Percentiles rank a stretch among this genome's conserved stretches.
These are phyloP conservation scores for Coemansia sp. DNA, from an alignment of 192 early-diverging fungal species.

Conservation along the genomic window DNA sequence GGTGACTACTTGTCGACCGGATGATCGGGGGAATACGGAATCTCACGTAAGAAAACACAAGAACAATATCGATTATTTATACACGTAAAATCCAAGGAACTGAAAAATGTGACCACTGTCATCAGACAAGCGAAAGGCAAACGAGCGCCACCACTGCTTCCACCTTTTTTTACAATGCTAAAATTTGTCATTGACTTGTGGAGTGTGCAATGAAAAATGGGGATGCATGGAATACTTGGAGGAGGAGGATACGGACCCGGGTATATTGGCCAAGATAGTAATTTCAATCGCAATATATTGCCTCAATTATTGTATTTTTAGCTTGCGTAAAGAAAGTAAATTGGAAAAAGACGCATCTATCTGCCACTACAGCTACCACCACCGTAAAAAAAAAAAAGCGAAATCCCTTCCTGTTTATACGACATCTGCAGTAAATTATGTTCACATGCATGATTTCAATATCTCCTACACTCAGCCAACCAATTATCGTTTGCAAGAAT, in stretches of 20 bases:
- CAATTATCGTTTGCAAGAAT: neutral
- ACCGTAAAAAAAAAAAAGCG: neutral
- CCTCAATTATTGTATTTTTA: conserved; percentile 9
- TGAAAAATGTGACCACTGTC: neutral
- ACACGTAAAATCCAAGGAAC: neutral
- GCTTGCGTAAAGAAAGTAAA: neutral
- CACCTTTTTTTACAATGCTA: neutral
- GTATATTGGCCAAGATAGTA: neutral
- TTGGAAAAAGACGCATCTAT: conserved; percentile 5
- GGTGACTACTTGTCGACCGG: neutral
- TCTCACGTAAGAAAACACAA: neutral
- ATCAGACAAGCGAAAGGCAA: conserved; percentile 1
- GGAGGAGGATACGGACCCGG: neutral
- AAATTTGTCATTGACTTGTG: conserved; percentile 4
- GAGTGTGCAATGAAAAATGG: neutral
- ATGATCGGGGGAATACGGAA: neutral
- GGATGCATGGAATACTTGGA: neutral
- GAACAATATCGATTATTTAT: neutral
- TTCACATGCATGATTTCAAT: conserved; percentile 12
- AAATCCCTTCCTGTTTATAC: neutral
- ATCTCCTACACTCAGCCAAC: neutral
- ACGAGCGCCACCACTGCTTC: conserved; percentile 10
- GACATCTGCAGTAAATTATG: conserved; percentile 5
- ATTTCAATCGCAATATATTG: conserved; percentile 6
- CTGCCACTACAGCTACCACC: conserved; percentile 1